A percentile compares a stretch with the other conserved stretches of the same genome.
Conservation (phyloP, 2,329 filamentous ascomycete genomes). For the Emergomyces orientalis region DNA sequence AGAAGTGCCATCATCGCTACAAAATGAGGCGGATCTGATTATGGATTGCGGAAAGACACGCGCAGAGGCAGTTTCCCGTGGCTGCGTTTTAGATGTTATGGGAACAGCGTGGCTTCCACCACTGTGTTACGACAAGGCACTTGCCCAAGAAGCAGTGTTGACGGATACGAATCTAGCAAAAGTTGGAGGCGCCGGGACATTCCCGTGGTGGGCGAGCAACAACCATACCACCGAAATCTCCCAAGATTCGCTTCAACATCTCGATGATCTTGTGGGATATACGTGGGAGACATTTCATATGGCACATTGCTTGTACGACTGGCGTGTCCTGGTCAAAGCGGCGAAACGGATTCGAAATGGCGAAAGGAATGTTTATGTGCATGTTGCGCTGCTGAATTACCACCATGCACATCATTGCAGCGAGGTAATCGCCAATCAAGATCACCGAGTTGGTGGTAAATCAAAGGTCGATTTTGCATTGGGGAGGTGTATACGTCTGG, state of each 20-base stretch:
- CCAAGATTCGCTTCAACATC: slow-evolving; percentile 3
- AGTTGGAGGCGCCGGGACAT: slow-evolving; percentile 5
- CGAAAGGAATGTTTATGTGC: slow-evolving; percentile 11
- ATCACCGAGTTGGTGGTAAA: slow-evolving; percentile 5
- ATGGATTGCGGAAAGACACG: slow-evolving; percentile 10
- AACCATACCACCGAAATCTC: slow-evolving; percentile 9
- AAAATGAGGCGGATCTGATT: neutral
- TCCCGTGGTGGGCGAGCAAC: slow-evolving; percentile 11
- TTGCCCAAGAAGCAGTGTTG: slow-evolving; percentile 1
- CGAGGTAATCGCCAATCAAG: slow-evolving; percentile 8
- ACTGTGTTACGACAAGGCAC: slow-evolving; percentile 10
- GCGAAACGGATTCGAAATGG: slow-evolving; percentile 11
- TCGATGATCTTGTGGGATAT: slow-evolving; percentile 10
- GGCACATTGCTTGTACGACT: slow-evolving; percentile 13
- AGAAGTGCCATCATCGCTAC: neutral
- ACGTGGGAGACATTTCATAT: slow-evolving; percentile 14
- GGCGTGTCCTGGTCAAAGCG: slow-evolving; percentile 11
- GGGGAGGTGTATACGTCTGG: slow-evolving; percentile 8
- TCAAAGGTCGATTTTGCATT: slow-evolving; percentile 12
- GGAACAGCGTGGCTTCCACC: slow-evolving; percentile 11
- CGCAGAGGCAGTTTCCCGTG: slow-evolving; percentile 8
- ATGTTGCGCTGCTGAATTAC: slow-evolving; percentile 8
- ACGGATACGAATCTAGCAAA: slow-evolving; percentile 3
- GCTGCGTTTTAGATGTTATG: slow-evolving; percentile 10
- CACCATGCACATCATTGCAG: slow-evolving; percentile 11